Evolutionary conservation across 352 stramenopile genomes (phyloP), one percentile per base, ranked within the genome.

Genomic region (Pythium rhizo-oryzae): DNA sequence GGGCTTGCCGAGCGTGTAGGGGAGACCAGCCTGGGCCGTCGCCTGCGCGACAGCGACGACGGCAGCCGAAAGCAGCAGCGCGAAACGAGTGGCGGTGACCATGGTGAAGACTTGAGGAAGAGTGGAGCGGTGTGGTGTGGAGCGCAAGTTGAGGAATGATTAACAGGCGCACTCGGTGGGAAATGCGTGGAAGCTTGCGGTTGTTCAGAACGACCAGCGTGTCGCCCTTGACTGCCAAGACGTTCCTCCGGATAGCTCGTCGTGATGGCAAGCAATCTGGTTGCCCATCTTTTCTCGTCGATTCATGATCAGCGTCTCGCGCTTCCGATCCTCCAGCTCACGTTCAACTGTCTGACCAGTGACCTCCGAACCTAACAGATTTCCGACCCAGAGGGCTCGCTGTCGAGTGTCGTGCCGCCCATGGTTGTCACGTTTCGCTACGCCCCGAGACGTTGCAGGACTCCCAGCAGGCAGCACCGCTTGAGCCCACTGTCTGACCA

Each of bases 1-100:
- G 1, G 70, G 70, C 12, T 24, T 70, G 43, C 70, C 70, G 16
- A 65, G 49, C 28, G 49, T 69, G 44, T 51, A 51, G 7, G 44
- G 53, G 44, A 68, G 23, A 2, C 44, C 44, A 24, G 44, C 44
- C n/a, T 51, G 44, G 4, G 21, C 44, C 44, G 44, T 25, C 18
- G 19, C 21, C 21, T 51, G 18, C n/a, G 44, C n/a, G 15, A 51
- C 19, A 11, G 21, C 19, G n/a, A n/a, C 24, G 13, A n/a, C 44
- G 21, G 44, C 24, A 55, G 49, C 49, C 4, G 49, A 33, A 9
- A 55, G 49, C 23, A 55, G 49, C 9, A 55, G 49, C 21, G 24
- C 21, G 24, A 35, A 33, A 21, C 8, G 21, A 19, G 49, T n/a
- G 23, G 13, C 8, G 9, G 12, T 4, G 1, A 37, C 24, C 49